A percentile compares a stretch with the other conserved stretches of the same genome.
These are phyloP conservation scores for Eucalyptus pumila DNA, from an alignment of 345 rosid genomes.

Conservation along the genomic window DNA sequence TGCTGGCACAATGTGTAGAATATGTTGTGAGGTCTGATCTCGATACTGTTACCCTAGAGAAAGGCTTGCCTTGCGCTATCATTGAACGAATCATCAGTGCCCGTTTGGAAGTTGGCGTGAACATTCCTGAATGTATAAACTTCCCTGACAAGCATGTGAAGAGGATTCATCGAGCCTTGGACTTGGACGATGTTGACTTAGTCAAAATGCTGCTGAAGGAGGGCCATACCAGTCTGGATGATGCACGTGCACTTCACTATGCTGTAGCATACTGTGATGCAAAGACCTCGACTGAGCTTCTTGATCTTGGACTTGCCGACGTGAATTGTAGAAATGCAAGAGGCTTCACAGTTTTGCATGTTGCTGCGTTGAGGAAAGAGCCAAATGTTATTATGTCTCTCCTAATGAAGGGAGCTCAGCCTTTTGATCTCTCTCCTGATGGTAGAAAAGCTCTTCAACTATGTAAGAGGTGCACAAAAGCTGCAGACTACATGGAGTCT, in stretches of 20 bases:
- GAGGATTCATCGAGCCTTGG: conserved; percentile 62
- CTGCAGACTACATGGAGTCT: conserved; percentile 30
- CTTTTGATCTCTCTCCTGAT: conserved; percentile 46
- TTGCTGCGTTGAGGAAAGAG: conserved; percentile 71
- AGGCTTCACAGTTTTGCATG: conserved; percentile 69
- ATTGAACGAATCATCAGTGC: conserved; percentile 29
- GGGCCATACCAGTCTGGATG: conserved; percentile 54
- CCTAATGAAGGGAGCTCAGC: conserved; percentile 69
- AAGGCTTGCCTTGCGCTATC: conserved; percentile 36
- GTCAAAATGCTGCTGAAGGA: conserved; percentile 67
- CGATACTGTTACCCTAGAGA: conserved; percentile 46
- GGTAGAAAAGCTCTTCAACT: conserved; percentile 73
- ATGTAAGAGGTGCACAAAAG: conserved; percentile 45
- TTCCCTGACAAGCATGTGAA: conserved; percentile 41
- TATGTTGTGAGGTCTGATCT: conserved; percentile 43
- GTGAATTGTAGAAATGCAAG: conserved; percentile 45
- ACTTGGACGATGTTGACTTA: conserved; percentile 77
- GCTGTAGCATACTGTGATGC: conserved; percentile 73
- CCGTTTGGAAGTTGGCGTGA: conserved; percentile 25
- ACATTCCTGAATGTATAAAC: conserved; percentile 6
- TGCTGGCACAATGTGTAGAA: conserved; percentile 34
- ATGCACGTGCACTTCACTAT: conserved; percentile 62
- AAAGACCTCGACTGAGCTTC: conserved; percentile 59
- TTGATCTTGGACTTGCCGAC: conserved; percentile 64
- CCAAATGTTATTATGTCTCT: conserved; percentile 68